A percentile compares a stretch with the other conserved stretches of the same genome.
These are phyloP conservation scores for Ogataea hybrid DNA, from an alignment of 1,139 yeast genomes.

Conservation along the genomic window DNA sequence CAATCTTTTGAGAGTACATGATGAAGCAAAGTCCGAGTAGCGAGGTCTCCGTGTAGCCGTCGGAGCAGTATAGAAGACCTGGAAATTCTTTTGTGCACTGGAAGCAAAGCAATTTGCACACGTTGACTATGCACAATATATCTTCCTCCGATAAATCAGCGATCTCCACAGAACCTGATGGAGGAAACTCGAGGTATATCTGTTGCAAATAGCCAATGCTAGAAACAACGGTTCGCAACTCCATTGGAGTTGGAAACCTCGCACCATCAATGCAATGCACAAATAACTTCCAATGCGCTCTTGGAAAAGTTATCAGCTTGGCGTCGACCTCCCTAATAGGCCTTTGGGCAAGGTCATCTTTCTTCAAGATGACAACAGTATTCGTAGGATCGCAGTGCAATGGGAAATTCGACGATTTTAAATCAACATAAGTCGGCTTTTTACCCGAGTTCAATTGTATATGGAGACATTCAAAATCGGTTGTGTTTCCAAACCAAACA, in stretches of 20 bases:
- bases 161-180: constrained; percentile 76
- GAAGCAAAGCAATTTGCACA: constrained; percentile 57
- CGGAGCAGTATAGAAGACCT: constrained; percentile 70
- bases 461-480: constrained; percentile 45
- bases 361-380: constrained; percentile 44
- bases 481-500: constrained; percentile 80
- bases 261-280: constrained; percentile 55
- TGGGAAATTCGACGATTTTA: constrained; percentile 25
- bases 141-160: constrained; percentile 63
- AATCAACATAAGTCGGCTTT: neutral
- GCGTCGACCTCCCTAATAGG: constrained; percentile 24
- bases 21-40: constrained; percentile 67
- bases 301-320: constrained; percentile 35
- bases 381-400: constrained; percentile 50
- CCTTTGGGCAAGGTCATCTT: constrained; percentile 20
- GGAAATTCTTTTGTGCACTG: constrained; percentile 33
- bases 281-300: constrained; percentile 40
- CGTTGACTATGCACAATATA: constrained; percentile 55
- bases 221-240: constrained; percentile 39
- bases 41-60: constrained; percentile 92
- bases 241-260: constrained; percentile 46
- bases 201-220: constrained; percentile 31
- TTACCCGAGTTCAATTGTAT: constrained; percentile 22
- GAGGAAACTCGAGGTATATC: constrained; percentile 65
- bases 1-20: constrained; percentile 58